phyloP scores from a whole-genome alignment of 2,329 filamentous ascomycete species.

The Cercospora brassicicola region DNA sequence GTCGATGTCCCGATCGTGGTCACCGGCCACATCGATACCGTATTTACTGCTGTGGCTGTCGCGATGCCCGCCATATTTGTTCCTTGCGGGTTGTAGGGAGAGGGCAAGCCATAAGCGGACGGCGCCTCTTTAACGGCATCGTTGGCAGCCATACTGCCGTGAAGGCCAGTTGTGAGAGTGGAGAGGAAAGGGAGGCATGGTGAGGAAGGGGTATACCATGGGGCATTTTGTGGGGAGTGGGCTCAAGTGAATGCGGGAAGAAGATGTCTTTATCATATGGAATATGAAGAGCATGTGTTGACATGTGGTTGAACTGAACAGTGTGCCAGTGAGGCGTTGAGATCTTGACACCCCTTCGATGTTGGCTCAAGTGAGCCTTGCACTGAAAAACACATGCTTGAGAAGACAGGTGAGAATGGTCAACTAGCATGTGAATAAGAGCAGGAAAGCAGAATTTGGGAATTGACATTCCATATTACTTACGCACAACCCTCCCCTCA shows the following conservation, averaged over 20 bases:
- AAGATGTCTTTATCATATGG: not conserved
- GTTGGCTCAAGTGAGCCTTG: not conserved
- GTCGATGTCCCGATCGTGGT: not conserved
- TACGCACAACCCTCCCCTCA: slow-evolving; percentile 11
- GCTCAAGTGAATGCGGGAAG: slow-evolving; percentile 3
- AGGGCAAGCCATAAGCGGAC: not conserved
- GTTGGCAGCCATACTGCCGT: not conserved
- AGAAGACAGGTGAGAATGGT: not conserved
- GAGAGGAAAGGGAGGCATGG: not conserved
- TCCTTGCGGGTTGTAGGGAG: not conserved
- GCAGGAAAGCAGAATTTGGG: not conserved
- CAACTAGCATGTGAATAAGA: not conserved
- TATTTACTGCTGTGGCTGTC: not conserved
- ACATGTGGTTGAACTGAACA: not conserved
- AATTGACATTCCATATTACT: not conserved
- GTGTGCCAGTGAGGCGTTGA: not conserved
- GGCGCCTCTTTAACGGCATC: not conserved
- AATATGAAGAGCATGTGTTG: not conserved
- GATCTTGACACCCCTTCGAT: not conserved
- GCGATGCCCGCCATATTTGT: not conserved
- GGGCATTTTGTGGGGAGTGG: not conserved
- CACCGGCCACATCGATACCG: not conserved
- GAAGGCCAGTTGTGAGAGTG: not conserved
- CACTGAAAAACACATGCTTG: not conserved
- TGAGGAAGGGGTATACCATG: not conserved